Conservation (phyloP, 768 basidiomycete genomes). For the Favolaschia claudopus region DNA sequence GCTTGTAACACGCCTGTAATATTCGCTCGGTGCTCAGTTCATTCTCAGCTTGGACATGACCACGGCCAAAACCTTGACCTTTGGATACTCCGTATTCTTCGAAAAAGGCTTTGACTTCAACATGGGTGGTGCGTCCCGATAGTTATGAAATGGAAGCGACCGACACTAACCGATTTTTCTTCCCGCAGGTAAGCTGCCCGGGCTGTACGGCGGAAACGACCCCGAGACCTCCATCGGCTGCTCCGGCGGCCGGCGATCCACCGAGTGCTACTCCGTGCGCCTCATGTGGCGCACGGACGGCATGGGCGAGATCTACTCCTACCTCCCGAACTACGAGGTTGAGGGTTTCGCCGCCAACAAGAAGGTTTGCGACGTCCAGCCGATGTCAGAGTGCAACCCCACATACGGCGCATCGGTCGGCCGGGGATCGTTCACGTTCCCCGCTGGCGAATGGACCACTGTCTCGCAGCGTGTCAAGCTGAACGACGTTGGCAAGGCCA, state of each 20-base stretch:
- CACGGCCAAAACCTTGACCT: conserved; percentile 70
- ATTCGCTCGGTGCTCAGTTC: too few species aligned
- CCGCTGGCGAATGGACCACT: conserved; percentile 71
- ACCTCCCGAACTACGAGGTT: conserved; percentile 60
- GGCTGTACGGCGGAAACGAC: conserved; percentile 64
- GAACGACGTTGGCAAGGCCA: conserved; percentile 72
- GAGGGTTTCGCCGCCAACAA: conserved; percentile 53
- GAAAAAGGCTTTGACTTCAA: conserved; percentile 68
- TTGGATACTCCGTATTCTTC: conserved; percentile 71
- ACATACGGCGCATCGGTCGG: conserved; percentile 74
- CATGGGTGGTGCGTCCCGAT: conserved; percentile 49
- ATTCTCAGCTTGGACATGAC: conserved; percentile 62
- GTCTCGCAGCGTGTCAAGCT: conserved; percentile 75
- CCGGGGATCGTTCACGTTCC: conserved; percentile 71
- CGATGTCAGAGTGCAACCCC: conserved; percentile 63
- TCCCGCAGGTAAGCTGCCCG: neutral
- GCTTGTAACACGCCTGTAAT: too few species aligned
- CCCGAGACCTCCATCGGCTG: conserved; percentile 57
- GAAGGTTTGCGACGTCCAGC: conserved; percentile 55
- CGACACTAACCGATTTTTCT: conserved; percentile 32
- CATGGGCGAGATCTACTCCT: conserved; percentile 74
- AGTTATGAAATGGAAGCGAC: neutral
- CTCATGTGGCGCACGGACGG: conserved; percentile 74
- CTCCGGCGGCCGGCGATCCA: conserved; percentile 68
- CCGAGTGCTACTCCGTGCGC: conserved; percentile 67